Evolutionary conservation across 495 filamentous ascomycete genomes (phyloP).

Genomic region (Penicillium riverlandense): DNA sequence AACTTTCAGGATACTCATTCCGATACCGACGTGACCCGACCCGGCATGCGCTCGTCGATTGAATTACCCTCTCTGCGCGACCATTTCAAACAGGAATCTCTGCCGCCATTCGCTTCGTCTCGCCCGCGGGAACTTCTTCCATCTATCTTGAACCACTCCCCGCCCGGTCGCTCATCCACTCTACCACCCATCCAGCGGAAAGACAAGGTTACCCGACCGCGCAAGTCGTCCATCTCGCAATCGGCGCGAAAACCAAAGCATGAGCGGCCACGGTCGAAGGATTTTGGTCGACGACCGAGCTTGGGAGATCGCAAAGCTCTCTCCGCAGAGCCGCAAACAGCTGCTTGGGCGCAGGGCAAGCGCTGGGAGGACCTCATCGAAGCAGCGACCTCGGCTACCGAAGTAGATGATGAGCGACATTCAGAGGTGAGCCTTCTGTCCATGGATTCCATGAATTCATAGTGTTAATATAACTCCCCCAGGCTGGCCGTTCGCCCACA

Average conservation of each 20-base stretch:
- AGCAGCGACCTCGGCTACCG: slow-evolving; percentile 81
- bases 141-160: slow-evolving; percentile 71
- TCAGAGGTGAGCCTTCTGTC: slow-evolving; percentile 36
- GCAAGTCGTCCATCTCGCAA: slow-evolving; percentile 79
- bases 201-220: slow-evolving; percentile 58
- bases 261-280: slow-evolving; percentile 68
- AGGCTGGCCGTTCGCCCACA: slow-evolving; percentile 58
- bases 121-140: slow-evolving; percentile 68
- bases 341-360: slow-evolving; percentile 69
- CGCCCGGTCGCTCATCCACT: slow-evolving; percentile 79
- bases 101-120: slow-evolving; percentile 52
- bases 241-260: slow-evolving; percentile 66
- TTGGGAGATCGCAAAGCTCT: slow-evolving; percentile 72
- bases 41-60: slow-evolving; percentile 51
- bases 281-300: slow-evolving; percentile 56
- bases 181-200: slow-evolving; percentile 70
- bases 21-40: slow-evolving; percentile 58
- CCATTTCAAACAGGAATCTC: slow-evolving; percentile 64
- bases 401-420: slow-evolving; percentile 78
- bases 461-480: slow-evolving; percentile 15
- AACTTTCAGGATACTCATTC: slow-evolving; percentile 58
- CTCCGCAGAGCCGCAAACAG: slow-evolving; percentile 70
- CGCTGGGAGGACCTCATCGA: slow-evolving; percentile 93
- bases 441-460: background rate
- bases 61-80: slow-evolving; percentile 68